phyloP scores from a whole-genome alignment of 176 grass and related monocot genomes.

The Musa acuminata region DNA sequence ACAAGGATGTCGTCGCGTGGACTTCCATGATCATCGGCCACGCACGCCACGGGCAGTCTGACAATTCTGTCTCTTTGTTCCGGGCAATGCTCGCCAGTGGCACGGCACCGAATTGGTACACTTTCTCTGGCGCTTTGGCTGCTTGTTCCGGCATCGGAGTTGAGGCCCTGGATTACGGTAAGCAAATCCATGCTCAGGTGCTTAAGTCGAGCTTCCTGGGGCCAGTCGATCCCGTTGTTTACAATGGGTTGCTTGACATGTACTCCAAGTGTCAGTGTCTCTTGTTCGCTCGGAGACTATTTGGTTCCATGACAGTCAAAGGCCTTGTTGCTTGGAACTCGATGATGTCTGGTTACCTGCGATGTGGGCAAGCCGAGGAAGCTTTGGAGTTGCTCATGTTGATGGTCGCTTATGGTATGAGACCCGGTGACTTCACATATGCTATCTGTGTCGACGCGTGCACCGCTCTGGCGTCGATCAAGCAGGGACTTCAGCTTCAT shows the following conservation, averaged over 20 bases:
- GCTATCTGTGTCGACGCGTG: conserved; percentile 37
- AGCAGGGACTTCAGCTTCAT: conserved; percentile 42
- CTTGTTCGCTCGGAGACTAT: conserved; percentile 20
- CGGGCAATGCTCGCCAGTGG: conserved; percentile 17
- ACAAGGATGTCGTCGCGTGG: conserved; percentile 45
- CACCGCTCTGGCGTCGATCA: conserved; percentile 31
- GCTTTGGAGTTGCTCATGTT: conserved; percentile 26
- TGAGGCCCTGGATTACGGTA: conserved; percentile 21
- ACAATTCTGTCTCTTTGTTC: conserved; percentile 15
- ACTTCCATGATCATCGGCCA: conserved; percentile 50
- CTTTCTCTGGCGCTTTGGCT: conserved; percentile 33
- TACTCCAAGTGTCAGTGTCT: conserved; percentile 30
- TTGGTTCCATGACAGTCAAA: conserved; percentile 28
- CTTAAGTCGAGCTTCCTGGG: conserved; percentile 23
- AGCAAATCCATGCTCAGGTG: conserved; percentile 43
- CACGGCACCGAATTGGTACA: conserved; percentile 32
- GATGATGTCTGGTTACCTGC: conserved; percentile 41
- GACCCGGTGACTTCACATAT: conserved; percentile 37
- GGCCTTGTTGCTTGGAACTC: conserved; percentile 42
- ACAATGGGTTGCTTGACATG: conserved; percentile 51
- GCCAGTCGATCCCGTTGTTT: conserved; percentile 25
- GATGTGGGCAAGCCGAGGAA: conserved; percentile 35
- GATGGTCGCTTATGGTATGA: conserved; percentile 25
- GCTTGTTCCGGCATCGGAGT: conserved; percentile 23
- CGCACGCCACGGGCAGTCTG: conserved; percentile 26